phyloP scores from a whole-genome alignment of 805 yeast genomes.

The Kurtzmaniella cleridarum region DNA sequence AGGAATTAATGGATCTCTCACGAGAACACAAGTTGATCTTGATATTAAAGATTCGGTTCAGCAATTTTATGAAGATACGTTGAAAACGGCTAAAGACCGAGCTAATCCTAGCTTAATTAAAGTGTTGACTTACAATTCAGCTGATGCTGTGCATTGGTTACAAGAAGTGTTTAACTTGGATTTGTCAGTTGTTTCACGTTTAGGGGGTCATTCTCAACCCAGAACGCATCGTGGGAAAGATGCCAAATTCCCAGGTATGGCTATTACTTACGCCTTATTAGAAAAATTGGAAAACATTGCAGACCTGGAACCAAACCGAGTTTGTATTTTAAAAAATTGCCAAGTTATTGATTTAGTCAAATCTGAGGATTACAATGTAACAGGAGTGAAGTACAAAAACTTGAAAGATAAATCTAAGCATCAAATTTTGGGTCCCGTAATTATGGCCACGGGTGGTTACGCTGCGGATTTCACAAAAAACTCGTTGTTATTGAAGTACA shows the following conservation, averaged over 20 bases:
- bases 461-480: constrained; percentile 57
- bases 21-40: constrained; percentile 50
- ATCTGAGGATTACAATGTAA: constrained; percentile 17
- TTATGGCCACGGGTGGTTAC: constrained; percentile 62
- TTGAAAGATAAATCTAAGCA: constrained; percentile 24
- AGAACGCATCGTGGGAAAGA: constrained; percentile 79
- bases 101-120: constrained; percentile 56
- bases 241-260: constrained; percentile 61
- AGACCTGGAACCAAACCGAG: constrained; percentile 39
- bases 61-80: constrained; percentile 59
- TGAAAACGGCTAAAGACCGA: constrained; percentile 56
- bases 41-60: constrained; percentile 52
- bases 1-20: constrained; percentile 69
- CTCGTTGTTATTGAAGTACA: constrained; percentile 47
- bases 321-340: constrained; percentile 33
- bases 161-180: constrained; percentile 58
- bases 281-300: constrained; percentile 45
- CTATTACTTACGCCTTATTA: constrained; percentile 51
- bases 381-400: constrained; percentile 31
- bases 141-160: constrained; percentile 69
- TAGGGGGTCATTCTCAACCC: constrained; percentile 79
- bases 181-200: constrained; percentile 60
- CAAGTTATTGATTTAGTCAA: constrained; percentile 40
- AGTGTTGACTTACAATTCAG: constrained; percentile 57
- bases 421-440: constrained; percentile 48